Percentiles rank a stretch among this genome's conserved stretches.
These are phyloP conservation scores for Phaeosphaeria sp. DNA, from an alignment of 2,329 filamentous ascomycete genomes.

Conservation along the genomic window DNA sequence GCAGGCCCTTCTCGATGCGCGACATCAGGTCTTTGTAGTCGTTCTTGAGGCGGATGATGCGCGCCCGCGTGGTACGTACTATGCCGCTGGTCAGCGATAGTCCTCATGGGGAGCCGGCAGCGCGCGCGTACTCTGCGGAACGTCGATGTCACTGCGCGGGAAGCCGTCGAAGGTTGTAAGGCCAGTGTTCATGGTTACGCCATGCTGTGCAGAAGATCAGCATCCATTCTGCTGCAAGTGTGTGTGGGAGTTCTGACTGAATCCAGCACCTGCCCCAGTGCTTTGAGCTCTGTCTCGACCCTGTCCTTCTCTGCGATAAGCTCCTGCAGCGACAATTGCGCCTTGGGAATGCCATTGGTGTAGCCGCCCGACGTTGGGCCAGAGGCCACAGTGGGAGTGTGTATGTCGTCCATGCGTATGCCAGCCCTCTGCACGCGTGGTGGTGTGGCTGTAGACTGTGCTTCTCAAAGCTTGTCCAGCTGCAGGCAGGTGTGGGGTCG, in stretches of 20 bases:
- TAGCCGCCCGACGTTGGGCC: slow-evolving; percentile 71
- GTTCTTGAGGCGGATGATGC: slow-evolving; percentile 88
- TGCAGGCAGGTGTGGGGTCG: slow-evolving; percentile 14
- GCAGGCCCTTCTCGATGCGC: slow-evolving; percentile 82
- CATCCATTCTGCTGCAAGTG: neutral
- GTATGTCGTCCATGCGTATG: slow-evolving; percentile 70
- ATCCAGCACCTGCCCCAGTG: slow-evolving; percentile 84
- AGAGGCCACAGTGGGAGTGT: slow-evolving; percentile 75
- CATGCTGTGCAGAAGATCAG: slow-evolving; percentile 68
- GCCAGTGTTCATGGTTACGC: slow-evolving; percentile 88
- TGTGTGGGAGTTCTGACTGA: slow-evolving; percentile 65
- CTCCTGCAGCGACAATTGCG: slow-evolving; percentile 75
- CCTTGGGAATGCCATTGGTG: slow-evolving; percentile 66
- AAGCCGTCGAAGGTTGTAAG: slow-evolving; percentile 90
- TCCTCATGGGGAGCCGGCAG: neutral
- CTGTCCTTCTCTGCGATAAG: slow-evolving; percentile 84
- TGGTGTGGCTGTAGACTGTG: neutral
- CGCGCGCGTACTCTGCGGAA: slow-evolving; percentile 79
- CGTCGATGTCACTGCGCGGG: slow-evolving; percentile 90
- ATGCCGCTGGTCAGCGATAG: slow-evolving; percentile 24
- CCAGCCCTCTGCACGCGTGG: slow-evolving; percentile 51
- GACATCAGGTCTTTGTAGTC: slow-evolving; percentile 92
- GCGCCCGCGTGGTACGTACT: slow-evolving; percentile 92
- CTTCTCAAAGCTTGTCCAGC: neutral
- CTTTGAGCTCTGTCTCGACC: slow-evolving; percentile 85